Evolutionary conservation across 768 basidiomycete genomes (phyloP), one percentile per base, ranked within the genome.

Genomic region (Sistotremastrum suecicum): DNA sequence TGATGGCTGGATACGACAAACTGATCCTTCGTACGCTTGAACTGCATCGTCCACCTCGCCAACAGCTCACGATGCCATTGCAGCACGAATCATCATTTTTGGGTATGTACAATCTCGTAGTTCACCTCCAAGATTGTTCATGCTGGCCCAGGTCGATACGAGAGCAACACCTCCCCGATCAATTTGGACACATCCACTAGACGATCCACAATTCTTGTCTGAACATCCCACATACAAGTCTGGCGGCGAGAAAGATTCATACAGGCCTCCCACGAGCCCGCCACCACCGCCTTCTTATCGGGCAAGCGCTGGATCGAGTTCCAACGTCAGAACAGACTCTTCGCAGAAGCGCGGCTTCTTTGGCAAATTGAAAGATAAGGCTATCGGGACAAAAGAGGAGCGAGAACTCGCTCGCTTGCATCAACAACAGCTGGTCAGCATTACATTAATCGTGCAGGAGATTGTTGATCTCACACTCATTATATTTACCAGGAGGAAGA

Each of bases 131-230:
- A 1, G 28, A 38, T 34, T 28, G 6, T 42, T 31, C 7, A 37
- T 36, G 2, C 29, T 44, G 39, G 33, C 7, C 35, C 41, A 81
- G 77, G 76, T 83, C 11, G 78, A 85, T 49, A 83, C 80, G 0
- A 65, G 61, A 47, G 72, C 75, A 1, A 64, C 58, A 5, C 82
- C 83, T 5, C 74, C 79, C 1, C 72, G 82, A 0, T 68, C 75
- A 0, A 83, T 76, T 53, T 86, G 82, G 83, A 66, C 68, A 1
- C 81, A 86, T 54, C 82, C 83, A 1, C 74, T 74, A 48, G 78
- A 83, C 46, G 80, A 83, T 56, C 72, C 77, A 40, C 66, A 74
- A 43, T 83, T 70, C 58, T 65, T 81, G n/a, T 52, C 48, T 4
- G 69, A 73, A 40, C 71, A 80, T 50, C 74, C 78, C 5, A 69